Evolutionary conservation across 495 filamentous ascomycete species (phyloP), one percentile per base, ranked within the genome.

Genomic region (Xylaria castorea): DNA sequence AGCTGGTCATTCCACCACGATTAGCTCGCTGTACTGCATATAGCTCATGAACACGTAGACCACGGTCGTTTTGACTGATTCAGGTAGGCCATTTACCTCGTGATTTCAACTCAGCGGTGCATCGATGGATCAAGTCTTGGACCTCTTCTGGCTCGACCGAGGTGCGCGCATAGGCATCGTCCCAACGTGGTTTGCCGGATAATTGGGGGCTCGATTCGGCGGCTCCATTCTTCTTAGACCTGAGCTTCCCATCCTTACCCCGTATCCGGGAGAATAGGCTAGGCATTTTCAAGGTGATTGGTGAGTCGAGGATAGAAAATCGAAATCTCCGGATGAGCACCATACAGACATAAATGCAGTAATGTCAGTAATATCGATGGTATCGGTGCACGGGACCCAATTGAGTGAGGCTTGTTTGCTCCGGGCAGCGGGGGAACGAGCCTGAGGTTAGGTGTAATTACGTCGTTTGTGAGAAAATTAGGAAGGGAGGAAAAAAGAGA

Each of bases 101-200:
- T 71, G 92, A 91, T 85, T 98, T 99, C 81, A 98, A 86, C 83
- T 99, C 96, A 66, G 90, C 88, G 25, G 94, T 95, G 83, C 94
- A 98, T 62, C 89, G 91, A 75, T 89, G 85, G 30, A 99, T 83
- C 70, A 99, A 85, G 73, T 96, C 93, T 75, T 95, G 92, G 40
- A 99, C 90, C 81, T 99, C 97, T 73, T 95, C 93, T 7, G 95
- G 93, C 57, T 93, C 91, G 71, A 99, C 91, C 64, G 93, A 89
- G 71, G 91, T 95, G 76, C 95, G 90, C 70, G 89, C 86, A 91
- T 94, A 99, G 75, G 95, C 92, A 81, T 98, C 94, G 60, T 92
- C 91, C 92, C 94, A 97, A 78, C 86, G 87, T 68, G 93, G 93
- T 79, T 94, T 94, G 66, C 81, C 80, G 40, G 87, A 82, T 72